Evolutionary conservation across 495 filamentous ascomycete genomes (phyloP).

Genomic region (Geopyxis carbonaria): DNA sequence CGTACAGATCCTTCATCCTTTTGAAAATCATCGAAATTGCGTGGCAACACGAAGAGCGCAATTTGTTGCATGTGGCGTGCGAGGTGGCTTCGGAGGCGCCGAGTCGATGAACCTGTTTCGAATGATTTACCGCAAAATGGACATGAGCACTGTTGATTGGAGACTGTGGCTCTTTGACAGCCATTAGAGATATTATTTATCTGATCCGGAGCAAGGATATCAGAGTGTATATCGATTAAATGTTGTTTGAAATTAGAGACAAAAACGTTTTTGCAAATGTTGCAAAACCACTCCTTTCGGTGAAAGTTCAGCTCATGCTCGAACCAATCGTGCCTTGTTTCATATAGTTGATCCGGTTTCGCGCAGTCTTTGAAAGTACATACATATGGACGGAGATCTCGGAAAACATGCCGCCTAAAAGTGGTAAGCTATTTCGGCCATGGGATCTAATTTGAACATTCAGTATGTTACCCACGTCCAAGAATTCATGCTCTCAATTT

Average conservation of each 20-base stretch:
- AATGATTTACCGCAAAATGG: conserved; percentile 3
- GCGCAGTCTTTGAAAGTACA: conserved; percentile 18
- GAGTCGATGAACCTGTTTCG: no score
- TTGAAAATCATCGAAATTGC: no score
- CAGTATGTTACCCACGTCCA: background rate
- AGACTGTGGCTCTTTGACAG: conserved; percentile 9
- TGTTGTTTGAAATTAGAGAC: no score
- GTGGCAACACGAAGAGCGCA: conserved; percentile 10
- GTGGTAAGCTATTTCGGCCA: no score
- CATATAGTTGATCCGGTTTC: conserved; percentile 9
- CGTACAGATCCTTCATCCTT: no score
- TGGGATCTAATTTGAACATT: conserved; percentile 5
- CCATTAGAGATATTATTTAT: no score
- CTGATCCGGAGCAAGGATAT: conserved; percentile 5
- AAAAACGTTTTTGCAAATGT: no score
- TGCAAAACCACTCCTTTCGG: conserved; percentile 17
- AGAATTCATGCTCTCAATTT: background rate
- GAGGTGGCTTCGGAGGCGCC: conserved; percentile 13
- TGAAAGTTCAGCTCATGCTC: conserved; percentile 15
- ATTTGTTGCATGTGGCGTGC: conserved; percentile 22
- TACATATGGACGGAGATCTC: conserved; percentile 20
- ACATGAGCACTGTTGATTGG: conserved; percentile 7
- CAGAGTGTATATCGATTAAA: background rate
- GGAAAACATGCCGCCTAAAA: conserved; percentile 19
- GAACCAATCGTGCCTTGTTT: conserved; percentile 20